Percentiles rank a stretch among this genome's conserved stretches.
phyloP scores from a whole-genome alignment of 345 rosid genomes.

The Eutrema japonicum region DNA sequence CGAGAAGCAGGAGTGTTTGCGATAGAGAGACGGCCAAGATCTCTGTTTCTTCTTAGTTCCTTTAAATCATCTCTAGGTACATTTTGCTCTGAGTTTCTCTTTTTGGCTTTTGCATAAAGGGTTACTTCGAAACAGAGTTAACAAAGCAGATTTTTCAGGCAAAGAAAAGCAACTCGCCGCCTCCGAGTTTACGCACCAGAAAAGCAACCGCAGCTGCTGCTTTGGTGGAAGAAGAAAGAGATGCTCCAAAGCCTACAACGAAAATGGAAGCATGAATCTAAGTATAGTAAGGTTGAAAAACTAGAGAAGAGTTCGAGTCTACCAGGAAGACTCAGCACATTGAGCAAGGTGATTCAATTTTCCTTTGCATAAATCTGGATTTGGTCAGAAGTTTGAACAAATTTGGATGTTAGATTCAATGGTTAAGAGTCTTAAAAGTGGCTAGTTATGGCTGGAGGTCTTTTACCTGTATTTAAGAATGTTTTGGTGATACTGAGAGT shows the following conservation, averaged over 20 bases:
- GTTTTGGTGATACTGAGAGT: slow-evolving; percentile 15
- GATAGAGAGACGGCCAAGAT: slow-evolving; percentile 59
- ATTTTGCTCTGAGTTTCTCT: slow-evolving; percentile 39
- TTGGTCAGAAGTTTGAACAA: not conserved
- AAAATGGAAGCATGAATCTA: slow-evolving; percentile 41
- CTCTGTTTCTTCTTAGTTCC: slow-evolving; percentile 53
- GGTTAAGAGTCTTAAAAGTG: not conserved
- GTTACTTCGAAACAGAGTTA: not conserved
- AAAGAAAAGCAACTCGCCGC: slow-evolving; percentile 42
- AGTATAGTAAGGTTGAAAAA: slow-evolving; percentile 42
- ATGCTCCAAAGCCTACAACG: slow-evolving; percentile 22
- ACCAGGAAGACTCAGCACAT: slow-evolving; percentile 71
- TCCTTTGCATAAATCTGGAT: not conserved
- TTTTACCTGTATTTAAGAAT: not conserved
- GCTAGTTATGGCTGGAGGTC: not conserved
- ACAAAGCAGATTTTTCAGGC: slow-evolving; percentile 24
- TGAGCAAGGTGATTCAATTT: slow-evolving; percentile 65
- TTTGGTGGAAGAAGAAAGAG: slow-evolving; percentile 29
- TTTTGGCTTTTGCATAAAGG: not conserved
- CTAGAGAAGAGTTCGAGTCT: slow-evolving; percentile 50
- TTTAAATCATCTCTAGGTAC: slow-evolving; percentile 94
- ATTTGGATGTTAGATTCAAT: not conserved
- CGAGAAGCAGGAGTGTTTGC: slow-evolving; percentile 79
- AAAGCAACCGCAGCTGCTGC: slow-evolving; percentile 31
- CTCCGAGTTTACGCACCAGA: slow-evolving; percentile 39